Conservation (phyloP, 2,329 filamentous ascomycete genomes). For the Penicillium digitatum region DNA sequence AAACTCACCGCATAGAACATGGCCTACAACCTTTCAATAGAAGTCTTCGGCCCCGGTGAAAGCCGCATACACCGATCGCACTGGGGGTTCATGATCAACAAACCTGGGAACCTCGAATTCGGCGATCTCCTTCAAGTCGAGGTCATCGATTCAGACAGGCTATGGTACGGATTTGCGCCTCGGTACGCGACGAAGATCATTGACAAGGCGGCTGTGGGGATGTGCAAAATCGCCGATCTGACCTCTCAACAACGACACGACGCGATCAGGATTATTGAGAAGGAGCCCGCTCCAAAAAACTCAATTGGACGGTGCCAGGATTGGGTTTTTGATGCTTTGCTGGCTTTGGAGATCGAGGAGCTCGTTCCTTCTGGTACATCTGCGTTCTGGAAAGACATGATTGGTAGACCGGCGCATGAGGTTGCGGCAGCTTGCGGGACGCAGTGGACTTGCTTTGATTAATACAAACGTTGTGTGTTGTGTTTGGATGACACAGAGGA, state of each 20-base stretch:
- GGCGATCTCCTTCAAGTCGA: slow-evolving; percentile 29
- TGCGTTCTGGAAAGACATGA: slow-evolving; percentile 24
- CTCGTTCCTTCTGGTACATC: slow-evolving; percentile 23
- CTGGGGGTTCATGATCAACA: slow-evolving; percentile 26
- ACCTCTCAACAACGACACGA: slow-evolving; percentile 15
- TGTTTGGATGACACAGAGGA: background rate
- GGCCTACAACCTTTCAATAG: slow-evolving; percentile 22
- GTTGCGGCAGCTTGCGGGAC: slow-evolving; percentile 10
- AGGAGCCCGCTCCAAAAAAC: slow-evolving; percentile 20
- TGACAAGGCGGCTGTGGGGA: slow-evolving; percentile 22
- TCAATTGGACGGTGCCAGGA: slow-evolving; percentile 23
- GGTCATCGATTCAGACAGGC: slow-evolving; percentile 17
- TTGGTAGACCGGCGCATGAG: slow-evolving; percentile 18
- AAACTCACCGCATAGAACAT: slow-evolving; percentile 1
- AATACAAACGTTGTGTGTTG: background rate
- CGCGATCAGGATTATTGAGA: slow-evolving; percentile 19
- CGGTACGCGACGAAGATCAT: slow-evolving; percentile 21
- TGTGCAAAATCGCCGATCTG: slow-evolving; percentile 19
- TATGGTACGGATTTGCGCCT: slow-evolving; percentile 26
- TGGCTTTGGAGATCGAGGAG: slow-evolving; percentile 27
- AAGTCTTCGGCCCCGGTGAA: slow-evolving; percentile 23
- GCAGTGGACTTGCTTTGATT: slow-evolving; percentile 12
- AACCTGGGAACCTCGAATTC: slow-evolving; percentile 10
- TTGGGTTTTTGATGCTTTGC: slow-evolving; percentile 24
- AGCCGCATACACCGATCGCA: slow-evolving; percentile 23